Conservation (phyloP, 208 protist species). For the Phytomonas francai region DNA sequence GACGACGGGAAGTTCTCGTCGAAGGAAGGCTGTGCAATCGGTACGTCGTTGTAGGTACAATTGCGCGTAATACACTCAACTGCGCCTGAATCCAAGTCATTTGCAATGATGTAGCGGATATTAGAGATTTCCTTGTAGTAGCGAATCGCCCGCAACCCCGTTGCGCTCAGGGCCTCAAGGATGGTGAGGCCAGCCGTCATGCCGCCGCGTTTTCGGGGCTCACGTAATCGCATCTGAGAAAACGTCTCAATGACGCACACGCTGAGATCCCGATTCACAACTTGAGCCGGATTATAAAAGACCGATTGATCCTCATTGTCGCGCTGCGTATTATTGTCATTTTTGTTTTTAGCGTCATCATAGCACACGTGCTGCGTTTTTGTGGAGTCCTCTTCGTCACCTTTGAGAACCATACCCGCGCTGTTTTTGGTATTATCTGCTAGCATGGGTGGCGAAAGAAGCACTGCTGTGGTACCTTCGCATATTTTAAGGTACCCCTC, state of each 20-base stretch:
- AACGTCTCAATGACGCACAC: conserved; percentile 91
- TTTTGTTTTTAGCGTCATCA: background rate
- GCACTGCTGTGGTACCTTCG: conserved; percentile 71
- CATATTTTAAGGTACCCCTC: conserved; percentile 56
- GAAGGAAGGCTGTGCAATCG: conserved; percentile 38
- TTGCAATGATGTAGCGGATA: conserved; percentile 96
- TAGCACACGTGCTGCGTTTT: background rate
- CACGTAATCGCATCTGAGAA: conserved; percentile 24
- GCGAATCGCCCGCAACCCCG: conserved; percentile 95
- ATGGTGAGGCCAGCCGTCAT: conserved; percentile 86
- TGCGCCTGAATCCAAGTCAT: conserved; percentile 95
- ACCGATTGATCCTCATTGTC: conserved; percentile 74
- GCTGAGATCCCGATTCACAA: conserved; percentile 98
- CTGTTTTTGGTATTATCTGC: background rate
- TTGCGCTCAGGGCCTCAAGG: conserved; percentile 97
- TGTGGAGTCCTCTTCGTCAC: background rate
- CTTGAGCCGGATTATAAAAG: conserved; percentile 97
- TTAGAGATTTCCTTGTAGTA: conserved; percentile 96
- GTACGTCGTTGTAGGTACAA: conserved; percentile 92
- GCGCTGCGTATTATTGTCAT: conserved; percentile 11
- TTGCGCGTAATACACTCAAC: conserved; percentile 95
- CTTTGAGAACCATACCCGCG: background rate
- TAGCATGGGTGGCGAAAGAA: conserved; percentile 56
- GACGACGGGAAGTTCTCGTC: conserved; percentile 72
- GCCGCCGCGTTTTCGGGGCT: conserved; percentile 56